phyloP scores from a whole-genome alignment of 345 rosid species.

The Turritis glabra region DNA sequence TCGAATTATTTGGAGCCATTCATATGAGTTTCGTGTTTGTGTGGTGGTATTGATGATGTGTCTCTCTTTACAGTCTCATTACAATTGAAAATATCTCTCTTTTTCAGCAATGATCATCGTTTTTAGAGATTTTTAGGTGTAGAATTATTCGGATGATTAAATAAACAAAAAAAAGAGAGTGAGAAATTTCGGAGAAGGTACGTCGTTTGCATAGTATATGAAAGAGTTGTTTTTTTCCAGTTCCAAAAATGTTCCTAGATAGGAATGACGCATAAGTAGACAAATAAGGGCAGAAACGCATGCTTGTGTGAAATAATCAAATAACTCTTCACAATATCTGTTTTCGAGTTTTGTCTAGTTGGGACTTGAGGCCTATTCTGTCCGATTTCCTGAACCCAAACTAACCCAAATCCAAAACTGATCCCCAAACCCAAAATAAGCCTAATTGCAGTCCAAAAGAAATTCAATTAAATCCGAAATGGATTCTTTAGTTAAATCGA shows the following conservation, averaged over 20 bases:
- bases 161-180: too few relatives aligned
- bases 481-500: not conserved
- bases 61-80: slow-evolving; percentile 14
- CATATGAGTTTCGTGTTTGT: slow-evolving; percentile 39
- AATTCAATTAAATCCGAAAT: not conserved
- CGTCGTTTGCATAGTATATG: too few relatives aligned
- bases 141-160: not conserved
- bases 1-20: slow-evolving; percentile 38
- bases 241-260: too few relatives aligned
- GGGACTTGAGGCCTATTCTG: not conserved
- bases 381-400: not conserved
- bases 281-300: not conserved
- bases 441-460: not conserved
- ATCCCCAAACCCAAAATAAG: not conserved
- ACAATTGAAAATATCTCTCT: slow-evolving; percentile 26
- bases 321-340: too few relatives aligned
- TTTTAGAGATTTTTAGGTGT: not conserved
- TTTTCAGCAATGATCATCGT: not conserved
- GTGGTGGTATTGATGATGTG: slow-evolving; percentile 32
- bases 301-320: too few relatives aligned
- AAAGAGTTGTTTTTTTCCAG: too few relatives aligned
- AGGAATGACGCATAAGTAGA: too few relatives aligned
- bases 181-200: too few relatives aligned
- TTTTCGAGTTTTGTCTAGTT: not conserved
- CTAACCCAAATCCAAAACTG: not conserved